phyloP scores from a whole-genome alignment of 2,329 filamentous ascomycete species.

The Delphinella strobiligena region DNA sequence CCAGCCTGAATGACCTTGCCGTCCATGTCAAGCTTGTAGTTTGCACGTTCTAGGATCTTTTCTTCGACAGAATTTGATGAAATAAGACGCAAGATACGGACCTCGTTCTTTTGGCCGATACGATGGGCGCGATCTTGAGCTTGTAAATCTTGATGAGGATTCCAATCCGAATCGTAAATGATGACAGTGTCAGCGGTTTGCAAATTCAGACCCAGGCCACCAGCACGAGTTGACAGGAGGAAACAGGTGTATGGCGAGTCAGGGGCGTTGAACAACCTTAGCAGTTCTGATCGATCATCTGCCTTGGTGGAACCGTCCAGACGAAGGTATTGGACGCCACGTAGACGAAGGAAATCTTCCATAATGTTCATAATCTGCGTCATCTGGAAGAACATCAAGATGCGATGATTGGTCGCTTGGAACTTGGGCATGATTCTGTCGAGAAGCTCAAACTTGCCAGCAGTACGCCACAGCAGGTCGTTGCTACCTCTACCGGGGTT shows the following conservation, averaged over 20 bases:
- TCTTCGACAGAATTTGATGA: conserved; percentile 96
- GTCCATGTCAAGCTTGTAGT: conserved; percentile 98
- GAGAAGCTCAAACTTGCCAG: conserved; percentile 93
- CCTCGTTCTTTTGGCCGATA: conserved; percentile 99
- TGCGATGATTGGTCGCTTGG: conserved; percentile 77
- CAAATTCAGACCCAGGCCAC: conserved; percentile 92
- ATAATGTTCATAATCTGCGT: conserved; percentile 99
- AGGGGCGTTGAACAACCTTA: conserved; percentile 81
- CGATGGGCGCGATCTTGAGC: conserved; percentile 99
- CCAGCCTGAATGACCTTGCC: conserved; percentile 98
- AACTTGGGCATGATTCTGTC: conserved; percentile 93
- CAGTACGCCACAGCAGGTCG: conserved; percentile 86
- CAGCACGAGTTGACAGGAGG: conserved; percentile 92
- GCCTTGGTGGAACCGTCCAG: conserved; percentile 95
- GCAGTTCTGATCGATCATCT: conserved; percentile 84
- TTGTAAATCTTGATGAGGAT: conserved; percentile 97
- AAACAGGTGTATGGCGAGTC: conserved; percentile 94
- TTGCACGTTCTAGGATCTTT: conserved; percentile 91
- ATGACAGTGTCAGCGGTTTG: conserved; percentile 98
- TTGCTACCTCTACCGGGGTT: conserved; percentile 83
- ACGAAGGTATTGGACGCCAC: conserved; percentile 75
- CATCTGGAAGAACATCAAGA: conserved; percentile 99
- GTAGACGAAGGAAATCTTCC: conserved; percentile 88
- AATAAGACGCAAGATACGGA: conserved; percentile 89
- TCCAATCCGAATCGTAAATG: conserved; percentile 99